Evolutionary conservation across 2,329 filamentous ascomycete genomes (phyloP).

Genomic region (Apiospora hydei): DNA sequence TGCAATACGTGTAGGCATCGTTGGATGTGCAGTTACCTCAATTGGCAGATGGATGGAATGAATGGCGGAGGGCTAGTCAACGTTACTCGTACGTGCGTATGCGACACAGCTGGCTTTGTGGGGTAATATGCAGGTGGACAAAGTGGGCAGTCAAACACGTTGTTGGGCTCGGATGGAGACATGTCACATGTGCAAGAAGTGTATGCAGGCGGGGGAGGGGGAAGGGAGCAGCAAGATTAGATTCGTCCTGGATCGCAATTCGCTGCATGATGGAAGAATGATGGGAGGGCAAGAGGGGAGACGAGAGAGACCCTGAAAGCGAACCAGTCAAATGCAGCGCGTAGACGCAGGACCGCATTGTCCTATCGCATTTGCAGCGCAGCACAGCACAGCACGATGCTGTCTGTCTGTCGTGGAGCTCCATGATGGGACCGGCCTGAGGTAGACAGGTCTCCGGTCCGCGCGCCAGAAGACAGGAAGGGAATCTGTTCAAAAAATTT

Average conservation of each 20-base stretch:
- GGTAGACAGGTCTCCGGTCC: too few relatives aligned
- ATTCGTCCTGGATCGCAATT: not conserved
- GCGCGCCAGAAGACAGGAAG: too few relatives aligned
- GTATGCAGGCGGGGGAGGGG: not conserved
- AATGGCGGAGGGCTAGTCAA: not conserved
- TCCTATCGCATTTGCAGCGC: not conserved
- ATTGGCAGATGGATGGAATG: not conserved
- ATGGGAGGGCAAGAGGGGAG: not conserved
- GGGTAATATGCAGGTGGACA: constrained; percentile 11
- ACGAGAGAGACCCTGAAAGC: not conserved
- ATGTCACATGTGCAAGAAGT: constrained; percentile 12
- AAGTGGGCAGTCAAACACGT: constrained; percentile 14
- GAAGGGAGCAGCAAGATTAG: not conserved
- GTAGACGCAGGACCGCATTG: constrained; percentile 4
- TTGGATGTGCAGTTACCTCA: not conserved
- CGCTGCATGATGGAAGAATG: constrained; percentile 13
- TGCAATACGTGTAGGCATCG: not conserved
- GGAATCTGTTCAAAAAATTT: too few relatives aligned
- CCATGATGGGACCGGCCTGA: not conserved
- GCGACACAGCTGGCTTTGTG: not conserved
- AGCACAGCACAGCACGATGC: not conserved
- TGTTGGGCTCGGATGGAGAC: constrained; percentile 16
- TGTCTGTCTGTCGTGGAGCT: not conserved
- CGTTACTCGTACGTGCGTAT: not conserved
- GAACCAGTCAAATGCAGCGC: not conserved